Base-by-base conservation (phyloP, 78 protist species). In the Dictyostelium intermedium region DNA sequence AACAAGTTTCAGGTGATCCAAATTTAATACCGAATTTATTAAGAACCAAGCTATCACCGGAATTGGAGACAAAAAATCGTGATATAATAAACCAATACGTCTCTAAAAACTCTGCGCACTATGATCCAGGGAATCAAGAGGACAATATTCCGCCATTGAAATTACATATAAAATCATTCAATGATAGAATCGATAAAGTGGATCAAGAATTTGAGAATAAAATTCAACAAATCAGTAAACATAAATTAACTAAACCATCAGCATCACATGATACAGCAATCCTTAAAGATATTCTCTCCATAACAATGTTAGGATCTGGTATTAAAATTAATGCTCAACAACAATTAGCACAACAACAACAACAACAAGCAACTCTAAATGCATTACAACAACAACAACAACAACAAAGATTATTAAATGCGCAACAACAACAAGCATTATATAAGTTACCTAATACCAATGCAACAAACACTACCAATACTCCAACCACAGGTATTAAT, bases 21-120 rank as follows among this genome's bases (percentile, higher is more conserved):
- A 77, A 77, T 78, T 32, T 35, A 34, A 76, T 86, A 13, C 92
- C 92, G 3, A 86, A 86, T 77, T 13, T 86, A 20, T 47, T 86
- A 0, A 77, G 92, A 77, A 86, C 92, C 1, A 86, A 86, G 39
- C n/a, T 86, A 77, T 25, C 41, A 11, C 77, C 60, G 5, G 92
- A 86, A 27, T 30, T 86, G 13, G 92, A 86, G 11, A 60, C 39
- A 1, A 86, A 43, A 23, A 60, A 32, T 37, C 53, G 41, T 6
- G 69, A 86, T 37, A 30, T 30, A 10, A 77, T 77, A 1, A n/a
- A 13, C 18, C 16, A 34, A 14, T 86, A 86, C 32, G 53, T 76
- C 9, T 25, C 25, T 23, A 37, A 18, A 2, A 82, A 86, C 23
- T 60, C 63, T 5, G 3, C 69, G 0, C 6, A 30, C 25, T 18